Conservation (phyloP, 2,329 filamentous ascomycete species). For the Ceratocystis lukuohia region DNA sequence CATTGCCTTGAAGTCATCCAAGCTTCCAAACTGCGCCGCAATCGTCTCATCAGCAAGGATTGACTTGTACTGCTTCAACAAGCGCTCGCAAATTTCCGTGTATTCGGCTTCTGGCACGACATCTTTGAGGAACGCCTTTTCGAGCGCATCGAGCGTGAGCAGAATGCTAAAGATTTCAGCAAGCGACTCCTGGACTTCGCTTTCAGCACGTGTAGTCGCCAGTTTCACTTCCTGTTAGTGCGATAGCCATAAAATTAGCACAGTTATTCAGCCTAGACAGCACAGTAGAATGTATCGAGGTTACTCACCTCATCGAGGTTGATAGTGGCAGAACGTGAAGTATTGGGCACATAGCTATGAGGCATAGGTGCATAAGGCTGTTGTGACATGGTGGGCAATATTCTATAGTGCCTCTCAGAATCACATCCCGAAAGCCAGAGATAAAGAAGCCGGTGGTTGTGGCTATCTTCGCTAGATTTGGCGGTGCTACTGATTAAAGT, state of each 20-base stretch:
- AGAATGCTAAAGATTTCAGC: slow-evolving; percentile 98
- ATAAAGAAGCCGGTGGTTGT: background rate
- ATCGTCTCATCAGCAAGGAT: slow-evolving; percentile 83
- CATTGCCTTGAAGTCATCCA: slow-evolving; percentile 80
- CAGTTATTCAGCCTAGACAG: background rate
- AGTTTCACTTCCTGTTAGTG: slow-evolving; percentile 72
- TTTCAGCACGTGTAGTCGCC: slow-evolving; percentile 70
- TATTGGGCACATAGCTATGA: slow-evolving; percentile 81
- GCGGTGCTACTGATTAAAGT: too few relatives aligned
- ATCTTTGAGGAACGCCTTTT: slow-evolving; percentile 94
- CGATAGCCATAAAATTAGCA: background rate
- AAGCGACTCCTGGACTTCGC: slow-evolving; percentile 87
- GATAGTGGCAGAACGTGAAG: slow-evolving; percentile 71
- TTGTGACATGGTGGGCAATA: slow-evolving; percentile 31
- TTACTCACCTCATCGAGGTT: slow-evolving; percentile 71
- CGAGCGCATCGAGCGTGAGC: slow-evolving; percentile 83
- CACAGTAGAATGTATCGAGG: background rate
- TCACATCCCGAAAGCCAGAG: slow-evolving; percentile 12
- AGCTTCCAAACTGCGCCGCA: slow-evolving; percentile 69
- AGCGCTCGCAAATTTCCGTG: slow-evolving; percentile 85
- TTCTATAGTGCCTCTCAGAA: background rate
- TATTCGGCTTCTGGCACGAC: slow-evolving; percentile 85
- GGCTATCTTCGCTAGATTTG: too few relatives aligned
- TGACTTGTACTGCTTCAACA: slow-evolving; percentile 93
- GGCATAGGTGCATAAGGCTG: slow-evolving; percentile 80